Percentiles rank a stretch among this genome's conserved stretches.
Evolutionary conservation across 2,329 filamentous ascomycete genomes (phyloP).

Genomic region (Cadophora luteo-olivacea): DNA sequence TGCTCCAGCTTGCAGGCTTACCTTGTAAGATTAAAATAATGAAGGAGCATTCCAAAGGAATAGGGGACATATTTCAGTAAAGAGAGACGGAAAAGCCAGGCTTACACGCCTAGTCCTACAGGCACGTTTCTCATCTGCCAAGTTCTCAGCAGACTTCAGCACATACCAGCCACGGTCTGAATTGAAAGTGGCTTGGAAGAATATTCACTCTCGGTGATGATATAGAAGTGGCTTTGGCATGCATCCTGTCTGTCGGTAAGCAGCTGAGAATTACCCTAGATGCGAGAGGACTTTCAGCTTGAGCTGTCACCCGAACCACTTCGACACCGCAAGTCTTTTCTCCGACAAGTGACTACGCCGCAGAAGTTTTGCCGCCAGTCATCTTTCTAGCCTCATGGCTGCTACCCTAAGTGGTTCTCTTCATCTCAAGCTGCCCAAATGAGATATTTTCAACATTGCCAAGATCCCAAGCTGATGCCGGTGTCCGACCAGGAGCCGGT

Average conservation of each 20-base stretch:
- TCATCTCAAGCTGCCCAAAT: too few species aligned
- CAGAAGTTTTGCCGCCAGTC: neutral
- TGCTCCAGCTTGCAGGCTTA: neutral
- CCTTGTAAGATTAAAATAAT: neutral
- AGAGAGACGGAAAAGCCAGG: neutral
- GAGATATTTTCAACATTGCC: too few species aligned
- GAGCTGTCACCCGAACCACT: neutral
- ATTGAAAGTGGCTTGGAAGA: neutral
- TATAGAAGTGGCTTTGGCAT: neutral
- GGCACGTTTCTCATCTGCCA: neutral
- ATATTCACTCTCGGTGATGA: neutral
- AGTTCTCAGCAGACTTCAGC: neutral
- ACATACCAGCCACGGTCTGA: neutral
- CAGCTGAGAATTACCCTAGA: neutral
- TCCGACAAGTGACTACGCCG: neutral
- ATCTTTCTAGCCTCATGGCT: too few species aligned
- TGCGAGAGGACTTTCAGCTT: neutral
- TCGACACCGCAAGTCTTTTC: neutral
- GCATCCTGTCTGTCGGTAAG: neutral
- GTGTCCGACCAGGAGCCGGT: too few species aligned
- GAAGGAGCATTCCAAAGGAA: neutral
- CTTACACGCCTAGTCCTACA: neutral
- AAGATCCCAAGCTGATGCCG: too few species aligned
- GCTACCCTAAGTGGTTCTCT: too few species aligned
- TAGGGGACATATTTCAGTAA: neutral